Evolutionary conservation across 2,329 filamentous ascomycete genomes (phyloP), one percentile per base, ranked within the genome.

Genomic region (Penicillium sp.): DNA sequence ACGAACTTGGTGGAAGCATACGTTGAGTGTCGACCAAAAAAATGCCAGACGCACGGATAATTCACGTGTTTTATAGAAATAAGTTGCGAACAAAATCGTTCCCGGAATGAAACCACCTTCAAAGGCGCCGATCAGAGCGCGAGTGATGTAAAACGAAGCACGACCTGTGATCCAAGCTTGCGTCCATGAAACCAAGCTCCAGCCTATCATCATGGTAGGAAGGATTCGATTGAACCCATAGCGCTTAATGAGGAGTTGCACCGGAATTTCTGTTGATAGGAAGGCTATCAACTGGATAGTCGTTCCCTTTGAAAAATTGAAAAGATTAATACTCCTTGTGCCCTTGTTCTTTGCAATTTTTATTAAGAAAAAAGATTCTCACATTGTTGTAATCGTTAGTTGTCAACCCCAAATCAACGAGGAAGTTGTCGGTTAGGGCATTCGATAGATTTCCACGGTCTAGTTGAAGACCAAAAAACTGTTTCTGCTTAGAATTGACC

Each of bases 21-120:
- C 61, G 61, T 82, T 37, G n/a, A 37, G 35, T 37, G 35, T 37
- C 35, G 35, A 37, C 35, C 35, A 37, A 37, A 37, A 37, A 10
- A 37, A 37, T 37, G 35, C 35, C 12, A 90, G 71, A 1, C 88
- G 81, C 12, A 80, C 78, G 0, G 87, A 85, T 0, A 90, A 76
- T 69, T 90, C 88, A 40, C 77, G 77, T 2, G 81, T 80, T 48
- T 82, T 89, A 73, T 89, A 90, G 66, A 86, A 90, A 68, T 90
- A 90, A 8, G 69, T 69, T 2, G 70, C 60, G 51, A 67, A 73
- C 5, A 88, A 75, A 14, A 88, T 57, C 10, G 84, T 83, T 56
- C 85, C 84, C 0, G 84, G 83, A 47, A 87, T 86, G 59, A 87
- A 87, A 0, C 80, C 80, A 6, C 80, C 80, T 69, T 81, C 69